Evolutionary conservation across 768 basidiomycete genomes (phyloP).

Genomic region (Holtermannia corniformis): DNA sequence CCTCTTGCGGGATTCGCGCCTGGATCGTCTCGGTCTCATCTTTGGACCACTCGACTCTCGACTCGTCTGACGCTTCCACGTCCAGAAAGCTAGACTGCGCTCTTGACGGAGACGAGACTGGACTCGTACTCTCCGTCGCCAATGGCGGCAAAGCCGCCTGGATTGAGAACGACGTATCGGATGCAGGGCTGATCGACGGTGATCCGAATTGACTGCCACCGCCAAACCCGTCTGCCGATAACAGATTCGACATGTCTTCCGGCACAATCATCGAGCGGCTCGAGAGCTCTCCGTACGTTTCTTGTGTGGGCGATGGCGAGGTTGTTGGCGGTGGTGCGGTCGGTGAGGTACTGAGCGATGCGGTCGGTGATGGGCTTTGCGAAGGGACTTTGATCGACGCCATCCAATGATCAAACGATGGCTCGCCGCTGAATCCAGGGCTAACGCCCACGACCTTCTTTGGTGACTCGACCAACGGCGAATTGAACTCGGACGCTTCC

Average conservation of each 20-base stretch:
- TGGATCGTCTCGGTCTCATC: background rate
- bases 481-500: background rate
- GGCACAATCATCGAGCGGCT: slow-evolving; percentile 4
- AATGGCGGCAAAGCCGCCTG: background rate
- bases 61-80: background rate
- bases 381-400: background rate
- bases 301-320: background rate
- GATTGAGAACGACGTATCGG: slow-evolving; percentile 10
- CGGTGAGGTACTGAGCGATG: too few species aligned
- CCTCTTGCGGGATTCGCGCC: background rate
- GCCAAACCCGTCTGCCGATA: slow-evolving; percentile 5
- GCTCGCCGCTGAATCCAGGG: background rate
- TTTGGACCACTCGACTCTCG: background rate
- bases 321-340: background rate
- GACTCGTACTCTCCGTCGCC: background rate
- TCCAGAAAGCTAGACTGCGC: background rate
- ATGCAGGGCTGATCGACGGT: slow-evolving; percentile 10
- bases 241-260: slow-evolving; percentile 31
- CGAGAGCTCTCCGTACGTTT: background rate
- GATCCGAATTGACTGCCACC: background rate
- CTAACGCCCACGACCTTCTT: background rate
- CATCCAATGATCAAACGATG: background rate
- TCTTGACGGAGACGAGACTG: background rate
- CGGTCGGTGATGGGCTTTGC: too few species aligned
- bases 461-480: background rate